Percentiles rank a stretch among this genome's conserved stretches.
These are phyloP conservation scores for Niebla homalea DNA, from an alignment of 495 filamentous ascomycete species.

Conservation along the genomic window DNA sequence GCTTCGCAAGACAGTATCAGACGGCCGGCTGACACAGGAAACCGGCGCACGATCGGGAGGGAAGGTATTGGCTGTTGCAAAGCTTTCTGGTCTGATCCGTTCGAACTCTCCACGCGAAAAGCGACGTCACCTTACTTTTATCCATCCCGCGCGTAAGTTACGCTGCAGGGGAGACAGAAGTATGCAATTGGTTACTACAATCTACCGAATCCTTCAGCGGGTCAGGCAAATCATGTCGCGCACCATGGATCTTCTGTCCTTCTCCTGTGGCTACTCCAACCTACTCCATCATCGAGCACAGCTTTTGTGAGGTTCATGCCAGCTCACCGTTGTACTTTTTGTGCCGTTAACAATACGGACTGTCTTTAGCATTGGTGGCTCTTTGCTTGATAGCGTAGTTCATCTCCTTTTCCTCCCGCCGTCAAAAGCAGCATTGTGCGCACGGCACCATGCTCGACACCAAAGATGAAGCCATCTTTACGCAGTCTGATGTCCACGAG, in stretches of 20 bases:
- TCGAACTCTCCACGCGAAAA: neutral
- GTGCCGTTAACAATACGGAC: neutral
- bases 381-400: constrained; percentile 2
- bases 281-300: constrained; percentile 1
- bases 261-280: neutral
- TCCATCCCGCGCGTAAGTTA: neutral
- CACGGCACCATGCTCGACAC: constrained; percentile 7
- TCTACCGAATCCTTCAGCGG: neutral
- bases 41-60: neutral
- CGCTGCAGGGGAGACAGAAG: neutral
- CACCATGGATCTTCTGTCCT: neutral
- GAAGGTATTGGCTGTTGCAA: too few relatives aligned
- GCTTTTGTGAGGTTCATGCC: neutral
- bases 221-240: neutral
- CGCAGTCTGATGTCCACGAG: constrained; percentile 6
- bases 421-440: neutral
- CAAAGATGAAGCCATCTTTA: constrained; percentile 3
- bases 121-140: neutral
- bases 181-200: neutral
- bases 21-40: neutral
- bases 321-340: neutral
- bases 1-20: neutral
- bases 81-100: neutral
- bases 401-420: neutral
- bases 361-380: neutral